Conservation (phyloP, 495 filamentous ascomycete genomes). For the Wilcoxina mikolae region DNA sequence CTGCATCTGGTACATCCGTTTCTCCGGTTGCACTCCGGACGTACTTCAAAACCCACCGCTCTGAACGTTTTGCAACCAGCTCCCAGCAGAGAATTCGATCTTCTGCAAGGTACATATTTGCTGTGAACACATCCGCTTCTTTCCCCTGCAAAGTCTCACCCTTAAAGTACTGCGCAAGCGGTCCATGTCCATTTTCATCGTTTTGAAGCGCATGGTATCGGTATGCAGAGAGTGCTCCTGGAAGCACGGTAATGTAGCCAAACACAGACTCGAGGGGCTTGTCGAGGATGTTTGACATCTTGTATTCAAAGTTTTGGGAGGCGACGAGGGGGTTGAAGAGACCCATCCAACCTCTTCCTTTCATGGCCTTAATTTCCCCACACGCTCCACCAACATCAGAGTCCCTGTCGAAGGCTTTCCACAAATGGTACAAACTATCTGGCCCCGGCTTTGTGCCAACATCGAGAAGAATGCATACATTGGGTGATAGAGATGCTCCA, state of each 20-base stretch:
- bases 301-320: constrained; percentile 98
- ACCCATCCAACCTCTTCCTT: constrained; percentile 65
- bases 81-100: constrained; percentile 99
- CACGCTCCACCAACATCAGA: constrained; percentile 93
- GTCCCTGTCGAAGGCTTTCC: constrained; percentile 97
- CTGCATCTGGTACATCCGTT: constrained; percentile 85
- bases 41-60: constrained; percentile 95
- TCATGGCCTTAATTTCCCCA: constrained; percentile 93
- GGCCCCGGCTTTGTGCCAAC: constrained; percentile 81
- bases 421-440: constrained; percentile 88
- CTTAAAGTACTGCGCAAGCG: constrained; percentile 97
- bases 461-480: constrained; percentile 91
- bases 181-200: constrained; percentile 86
- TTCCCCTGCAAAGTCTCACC: constrained; percentile 93
- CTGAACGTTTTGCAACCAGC: constrained; percentile 84
- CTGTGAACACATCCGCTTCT: constrained; percentile 95
- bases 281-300: constrained; percentile 98
- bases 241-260: constrained; percentile 93
- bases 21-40: constrained; percentile 91
- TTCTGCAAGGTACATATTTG: constrained; percentile 98
- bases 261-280: constrained; percentile 96
- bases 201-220: constrained; percentile 95
- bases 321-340: constrained; percentile 91
- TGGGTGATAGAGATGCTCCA: constrained; percentile 78
- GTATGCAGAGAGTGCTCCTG: constrained; percentile 88